These are phyloP conservation scores for Dioscorea zingiberensis DNA, from an alignment of 106 monocot species.

Conservation along the genomic window DNA sequence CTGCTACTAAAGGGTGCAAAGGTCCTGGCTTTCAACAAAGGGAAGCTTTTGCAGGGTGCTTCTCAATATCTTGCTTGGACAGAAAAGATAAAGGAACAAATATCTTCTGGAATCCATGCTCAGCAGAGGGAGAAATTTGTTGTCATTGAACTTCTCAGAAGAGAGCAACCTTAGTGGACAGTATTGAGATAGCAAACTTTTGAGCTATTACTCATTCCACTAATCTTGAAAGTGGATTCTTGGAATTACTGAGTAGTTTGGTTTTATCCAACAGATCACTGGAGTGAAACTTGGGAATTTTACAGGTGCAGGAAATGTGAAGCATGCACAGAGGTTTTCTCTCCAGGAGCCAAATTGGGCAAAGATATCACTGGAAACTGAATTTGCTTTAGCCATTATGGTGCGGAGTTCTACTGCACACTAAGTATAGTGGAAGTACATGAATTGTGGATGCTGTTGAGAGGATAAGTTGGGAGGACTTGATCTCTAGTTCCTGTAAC, in stretches of 20 bases:
- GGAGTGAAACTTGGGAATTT: slow-evolving; percentile 74
- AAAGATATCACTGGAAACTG: slow-evolving; percentile 68
- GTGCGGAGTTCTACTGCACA: slow-evolving; percentile 85
- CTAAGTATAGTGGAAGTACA: slow-evolving; percentile 76
- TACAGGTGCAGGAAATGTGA: slow-evolving; percentile 64
- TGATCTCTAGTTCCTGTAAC: slow-evolving; percentile 57
- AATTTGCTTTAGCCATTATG: slow-evolving; percentile 75
- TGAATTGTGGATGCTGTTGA: slow-evolving; percentile 93
- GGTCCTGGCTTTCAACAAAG: slow-evolving; percentile 71
- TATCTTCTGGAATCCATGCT: slow-evolving; percentile 91
- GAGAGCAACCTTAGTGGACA: slow-evolving; percentile 82
- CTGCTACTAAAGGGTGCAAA: slow-evolving; percentile 79
- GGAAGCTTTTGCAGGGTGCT: slow-evolving; percentile 87
- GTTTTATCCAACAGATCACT: slow-evolving; percentile 72
- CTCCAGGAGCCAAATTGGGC: slow-evolving; percentile 79
- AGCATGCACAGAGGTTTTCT: slow-evolving; percentile 67
- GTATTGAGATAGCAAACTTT: slow-evolving; percentile 76
- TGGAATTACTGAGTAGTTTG: slow-evolving; percentile 67
- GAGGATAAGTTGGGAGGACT: slow-evolving; percentile 85
- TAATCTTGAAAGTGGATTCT: slow-evolving; percentile 77
- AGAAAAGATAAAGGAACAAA: slow-evolving; percentile 88
- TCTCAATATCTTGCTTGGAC: slow-evolving; percentile 73
- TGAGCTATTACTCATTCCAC: slow-evolving; percentile 91
- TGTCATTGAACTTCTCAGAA: slow-evolving; percentile 81
- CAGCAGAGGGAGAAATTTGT: slow-evolving; percentile 79